Evolutionary conservation across 1,284 basidiomycete genomes (phyloP), one percentile per base, ranked within the genome.

Genomic region (Rhodotorula sp.): DNA sequence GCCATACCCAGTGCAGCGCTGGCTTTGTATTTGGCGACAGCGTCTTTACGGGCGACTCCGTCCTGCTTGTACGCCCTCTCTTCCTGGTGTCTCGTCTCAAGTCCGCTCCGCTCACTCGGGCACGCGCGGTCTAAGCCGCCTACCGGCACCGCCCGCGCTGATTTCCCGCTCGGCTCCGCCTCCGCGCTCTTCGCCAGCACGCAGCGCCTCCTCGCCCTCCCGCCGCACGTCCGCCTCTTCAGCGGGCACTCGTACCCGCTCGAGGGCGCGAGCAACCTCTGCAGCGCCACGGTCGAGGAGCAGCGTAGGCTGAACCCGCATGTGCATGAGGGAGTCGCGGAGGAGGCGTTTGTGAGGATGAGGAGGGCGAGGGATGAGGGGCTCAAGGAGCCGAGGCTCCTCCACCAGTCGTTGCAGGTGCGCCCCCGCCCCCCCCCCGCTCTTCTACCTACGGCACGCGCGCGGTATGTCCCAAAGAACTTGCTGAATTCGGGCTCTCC

Each of bases 151-250:
- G 79, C 80, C 56, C 78, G 80, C 29, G 76, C 77, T 50, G 80
- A 80, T 66, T 80, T 80, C 63, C 79, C 79, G 25, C 76, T 77
- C 55, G 80, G 79, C 13, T 72, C 73, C 46, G 73, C 78, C 37
- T 37, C 64, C 3, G 60, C 58, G 27, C 73, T 80, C 41, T 79
- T 68, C 66, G 27, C 61, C 6, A 78, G 76, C 3, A 73, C 77
- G 4, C 74, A 77, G 34, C 62, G 61, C 44, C 76, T 80, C n/a
- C 72, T 80, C 62, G 56, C 75, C 32, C 76, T 80, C 27, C 72
- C 77, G 0, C 46, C 69, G 22, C 61, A 72, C 25, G 66, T 71
- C 58, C 75, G 78, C 41, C 70, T 80, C 44, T 80, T 80, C 65
- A 74, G 70, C 60, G 79, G 79, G 25, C 72, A 78, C 67, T 71